These are phyloP conservation scores for Exsudoporus frostii DNA, from an alignment of 768 basidiomycete genomes.

Conservation along the genomic window DNA sequence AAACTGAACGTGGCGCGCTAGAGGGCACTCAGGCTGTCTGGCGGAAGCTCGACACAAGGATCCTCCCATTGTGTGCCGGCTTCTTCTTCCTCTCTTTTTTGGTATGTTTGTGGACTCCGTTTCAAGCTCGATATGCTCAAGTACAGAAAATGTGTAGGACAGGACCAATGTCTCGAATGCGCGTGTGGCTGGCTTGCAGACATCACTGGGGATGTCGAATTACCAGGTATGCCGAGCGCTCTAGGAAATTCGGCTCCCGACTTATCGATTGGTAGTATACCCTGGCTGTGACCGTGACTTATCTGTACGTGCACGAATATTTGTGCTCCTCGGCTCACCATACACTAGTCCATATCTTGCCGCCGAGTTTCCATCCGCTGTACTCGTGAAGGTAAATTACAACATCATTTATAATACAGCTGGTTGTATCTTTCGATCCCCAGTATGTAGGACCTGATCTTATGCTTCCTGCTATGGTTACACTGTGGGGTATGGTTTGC, in stretches of 20 bases:
- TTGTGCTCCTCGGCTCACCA: background rate
- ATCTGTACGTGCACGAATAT: constrained; percentile 16
- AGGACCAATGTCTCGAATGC: constrained; percentile 55
- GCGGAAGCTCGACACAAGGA: constrained; percentile 46
- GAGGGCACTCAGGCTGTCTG: constrained; percentile 44
- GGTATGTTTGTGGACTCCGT: constrained; percentile 31
- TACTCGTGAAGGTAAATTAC: constrained; percentile 47
- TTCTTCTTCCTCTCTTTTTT: constrained; percentile 52
- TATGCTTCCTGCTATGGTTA: constrained; percentile 58
- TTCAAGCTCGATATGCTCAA: background rate
- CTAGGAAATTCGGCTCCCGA: background rate
- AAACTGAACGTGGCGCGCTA: constrained; percentile 16
- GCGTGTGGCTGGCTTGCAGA: constrained; percentile 57
- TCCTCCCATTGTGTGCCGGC: constrained; percentile 47
- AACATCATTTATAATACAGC: background rate
- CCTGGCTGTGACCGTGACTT: constrained; percentile 31
- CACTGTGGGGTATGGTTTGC: constrained; percentile 61
- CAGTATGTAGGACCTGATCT: constrained; percentile 50
- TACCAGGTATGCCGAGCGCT: constrained; percentile 19
- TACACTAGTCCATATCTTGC: constrained; percentile 44
- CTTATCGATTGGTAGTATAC: constrained; percentile 29
- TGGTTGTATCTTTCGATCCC: background rate
- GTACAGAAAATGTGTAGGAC: constrained; percentile 26
- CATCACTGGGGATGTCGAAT: constrained; percentile 38
- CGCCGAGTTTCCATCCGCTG: constrained; percentile 58